Evolutionary conservation across 2,329 filamentous ascomycete species (phyloP), one percentile per base, ranked within the genome.

Genomic region (Juglanconis sp.): DNA sequence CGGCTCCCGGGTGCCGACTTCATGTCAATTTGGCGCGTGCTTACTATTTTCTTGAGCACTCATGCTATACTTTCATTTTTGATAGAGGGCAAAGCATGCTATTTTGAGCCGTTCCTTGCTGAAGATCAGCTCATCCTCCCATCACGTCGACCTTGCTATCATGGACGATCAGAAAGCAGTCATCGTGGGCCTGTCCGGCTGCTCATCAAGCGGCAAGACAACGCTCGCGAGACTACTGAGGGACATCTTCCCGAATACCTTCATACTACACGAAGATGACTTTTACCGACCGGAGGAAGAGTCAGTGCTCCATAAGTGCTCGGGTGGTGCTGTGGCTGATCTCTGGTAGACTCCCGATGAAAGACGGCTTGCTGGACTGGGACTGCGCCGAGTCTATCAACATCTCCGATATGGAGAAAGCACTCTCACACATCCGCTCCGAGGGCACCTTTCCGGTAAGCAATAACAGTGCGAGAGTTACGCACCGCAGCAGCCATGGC

Each of bases 231-330:
- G 94, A 2, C 81, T 97, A 11, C 81, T 99, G 17, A 87, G 92
- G 61, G 87, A 91, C 70, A 87, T 96, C 65, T 92, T 97, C 69
- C 87, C 87, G 8, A 79, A 82, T 66, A 82, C 87, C 15, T 94
- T 92, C 70, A 90, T 98, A 69, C 82, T 99, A 30, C 95, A 99
- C 73, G 87, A 96, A 72, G 95, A 99, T 77, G 95, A 99, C 74
- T 99, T 98, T 72, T 99, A 96, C 77, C 87, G 86, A 65, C 80
- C 90, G 1, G 94, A 98, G 71, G 76, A 82, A 35, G 82, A 92
- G 83, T 91, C 69, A 70, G 81, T 74, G 9, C 6, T 46, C 5
- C 35, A 5, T 15, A n/a, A 34, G 11, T 0, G 17, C 10, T 2
- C 30, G 9, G 32, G 11, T n/a, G 38, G 0, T 9, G 5, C 9